These are phyloP conservation scores for Cyclotella sp. DNA, from an alignment of 108 stramenopile species.

Conservation along the genomic window DNA sequence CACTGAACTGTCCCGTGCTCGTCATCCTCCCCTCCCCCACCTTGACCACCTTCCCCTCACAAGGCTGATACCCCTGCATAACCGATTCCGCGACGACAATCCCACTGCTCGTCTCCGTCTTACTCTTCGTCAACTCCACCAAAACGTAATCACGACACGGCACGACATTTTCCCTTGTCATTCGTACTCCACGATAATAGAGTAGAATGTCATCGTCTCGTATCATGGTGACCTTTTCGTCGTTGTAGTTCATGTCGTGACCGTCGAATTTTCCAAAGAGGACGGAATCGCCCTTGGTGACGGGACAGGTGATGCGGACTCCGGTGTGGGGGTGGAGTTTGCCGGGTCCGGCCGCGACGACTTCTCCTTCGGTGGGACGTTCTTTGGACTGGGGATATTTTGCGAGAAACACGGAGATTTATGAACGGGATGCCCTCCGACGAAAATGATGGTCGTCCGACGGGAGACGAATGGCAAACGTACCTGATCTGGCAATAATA, in stretches of 20 bases:
- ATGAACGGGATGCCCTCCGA: neutral
- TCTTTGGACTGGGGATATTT: conserved; percentile 66
- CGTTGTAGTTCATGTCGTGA: conserved; percentile 87
- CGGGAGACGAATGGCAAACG: conserved; percentile 1
- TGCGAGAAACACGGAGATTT: neutral
- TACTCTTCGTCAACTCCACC: conserved; percentile 71
- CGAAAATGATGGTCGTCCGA: neutral
- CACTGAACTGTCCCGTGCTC: conserved; percentile 77
- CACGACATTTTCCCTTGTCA: conserved; percentile 83
- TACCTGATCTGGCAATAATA: conserved; percentile 87
- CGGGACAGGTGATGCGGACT: conserved; percentile 83
- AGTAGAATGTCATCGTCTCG: conserved; percentile 93
- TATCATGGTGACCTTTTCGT: conserved; percentile 90
- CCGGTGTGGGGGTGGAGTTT: conserved; percentile 90
- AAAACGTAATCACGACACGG: conserved; percentile 92
- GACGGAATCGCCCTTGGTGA: conserved; percentile 79
- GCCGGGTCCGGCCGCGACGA: conserved; percentile 91
- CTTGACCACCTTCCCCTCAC: conserved; percentile 92
- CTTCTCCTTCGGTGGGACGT: conserved; percentile 89
- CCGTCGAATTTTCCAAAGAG: conserved; percentile 96
- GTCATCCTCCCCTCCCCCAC: conserved; percentile 93
- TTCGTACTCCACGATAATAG: conserved; percentile 83
- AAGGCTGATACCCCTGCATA: conserved; percentile 71
- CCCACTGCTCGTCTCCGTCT: conserved; percentile 77
- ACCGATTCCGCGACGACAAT: conserved; percentile 89